Evolutionary conservation across 805 yeast species (phyloP).

Genomic region (Candida silvicultrix): DNA sequence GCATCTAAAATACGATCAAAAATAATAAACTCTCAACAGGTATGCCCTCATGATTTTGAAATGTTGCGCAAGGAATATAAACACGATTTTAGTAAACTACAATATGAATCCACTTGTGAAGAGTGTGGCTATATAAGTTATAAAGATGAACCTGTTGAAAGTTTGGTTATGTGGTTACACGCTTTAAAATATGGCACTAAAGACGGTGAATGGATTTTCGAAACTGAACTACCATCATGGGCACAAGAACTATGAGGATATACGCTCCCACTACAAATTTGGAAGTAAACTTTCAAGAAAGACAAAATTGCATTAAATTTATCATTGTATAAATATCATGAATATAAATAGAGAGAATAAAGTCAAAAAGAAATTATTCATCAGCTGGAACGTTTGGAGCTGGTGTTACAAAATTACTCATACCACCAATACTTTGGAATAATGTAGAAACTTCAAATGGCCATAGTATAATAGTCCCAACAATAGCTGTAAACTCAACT

Average conservation of each 20-base stretch:
- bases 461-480: background rate
- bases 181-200: conserved; percentile 16
- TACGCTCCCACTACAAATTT: no score
- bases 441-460: background rate
- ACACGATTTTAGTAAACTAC: conserved; percentile 28
- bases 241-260: no score
- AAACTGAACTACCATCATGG: conserved; percentile 18
- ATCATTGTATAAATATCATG: no score
- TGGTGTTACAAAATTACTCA: background rate
- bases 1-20: background rate
- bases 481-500: background rate
- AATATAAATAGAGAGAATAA: no score
- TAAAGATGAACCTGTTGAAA: conserved; percentile 8
- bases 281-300: no score
- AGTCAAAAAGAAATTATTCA: no score
- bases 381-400: background rate
- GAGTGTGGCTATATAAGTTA: conserved; percentile 15
- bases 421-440: background rate
- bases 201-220: conserved; percentile 7
- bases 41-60: conserved; percentile 50
- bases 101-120: conserved; percentile 61
- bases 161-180: conserved; percentile 19
- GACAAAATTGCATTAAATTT: no score
- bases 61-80: background rate
- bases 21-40: conserved; percentile 28